Evolutionary conservation across 495 filamentous ascomycete genomes (phyloP), one percentile per base, ranked within the genome.

Genomic region (Aspergillus coremiiformis): DNA sequence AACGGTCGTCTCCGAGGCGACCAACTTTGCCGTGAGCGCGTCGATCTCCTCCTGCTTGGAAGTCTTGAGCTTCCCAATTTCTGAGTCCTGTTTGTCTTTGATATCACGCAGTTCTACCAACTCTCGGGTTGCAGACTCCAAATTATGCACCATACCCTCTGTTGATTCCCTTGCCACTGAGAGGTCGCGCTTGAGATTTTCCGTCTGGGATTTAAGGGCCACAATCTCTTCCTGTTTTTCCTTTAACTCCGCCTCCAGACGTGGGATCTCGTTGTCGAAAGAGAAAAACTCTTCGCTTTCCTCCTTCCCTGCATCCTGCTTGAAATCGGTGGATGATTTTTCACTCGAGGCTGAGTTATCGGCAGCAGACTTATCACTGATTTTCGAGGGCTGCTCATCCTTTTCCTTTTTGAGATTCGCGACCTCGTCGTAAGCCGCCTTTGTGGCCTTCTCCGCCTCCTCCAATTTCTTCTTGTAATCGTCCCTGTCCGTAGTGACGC

Each of bases 231-330:
- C 72, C 52, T 89, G 81, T 37, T 77, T 77, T 48, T 74, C 71
- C 53, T 83, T 71, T 44, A 89, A 58, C 55, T 84, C 80, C 1
- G 70, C 65, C 49, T 84, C 76, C n/a, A 89, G 58, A 15, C 82
- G 77, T 14, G 84, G 83, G 35, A 90, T 68, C 63, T 92, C 87
- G 35, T 79, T 79, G 49, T 90, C 87, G 54, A 89, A 95, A 6
- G 88, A 93, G 68, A 96, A 96, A 68, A 96, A 84, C 20, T 95
- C 89, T 59, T 92, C 88, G 44, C 68, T 75, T 5, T 72, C 68
- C 44, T 78, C 74, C 19, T 78, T 71, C 2, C 50, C 48, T 5
- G 50, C 21, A 20, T 49, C n/a, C n/a, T 44, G 30, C 6, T 22
- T 23, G 27, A 23, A 56, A 54, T 21, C 54, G 54, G 51, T 45